phyloP scores from a whole-genome alignment of 768 basidiomycete species.

The Collybia mongolica region DNA sequence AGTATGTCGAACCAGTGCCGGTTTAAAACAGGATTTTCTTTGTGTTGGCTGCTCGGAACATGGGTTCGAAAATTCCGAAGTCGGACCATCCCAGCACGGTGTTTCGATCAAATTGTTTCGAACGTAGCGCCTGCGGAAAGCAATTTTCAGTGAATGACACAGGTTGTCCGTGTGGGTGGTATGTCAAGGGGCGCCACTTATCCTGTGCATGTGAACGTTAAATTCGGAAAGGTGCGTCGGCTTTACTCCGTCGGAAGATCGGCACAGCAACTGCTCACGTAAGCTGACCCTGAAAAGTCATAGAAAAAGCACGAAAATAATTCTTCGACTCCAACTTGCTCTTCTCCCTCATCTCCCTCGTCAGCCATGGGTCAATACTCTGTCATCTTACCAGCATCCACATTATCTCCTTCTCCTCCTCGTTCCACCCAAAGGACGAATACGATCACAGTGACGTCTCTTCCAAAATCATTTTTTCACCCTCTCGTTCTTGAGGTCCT shows the following conservation, averaged over 20 bases:
- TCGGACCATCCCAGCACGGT: too few species aligned
- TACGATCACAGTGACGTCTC: constrained; percentile 76
- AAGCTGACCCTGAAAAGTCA: constrained; percentile 6
- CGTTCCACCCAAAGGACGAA: constrained; percentile 54
- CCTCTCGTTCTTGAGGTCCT: constrained; percentile 66
- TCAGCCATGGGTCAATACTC: constrained; percentile 9
- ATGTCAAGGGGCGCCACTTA: too few species aligned
- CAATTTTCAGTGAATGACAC: too few species aligned
- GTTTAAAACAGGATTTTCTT: not conserved
- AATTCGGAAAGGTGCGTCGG: too few species aligned
- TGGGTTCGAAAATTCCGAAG: too few species aligned
- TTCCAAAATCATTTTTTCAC: constrained; percentile 79
- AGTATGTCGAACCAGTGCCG: too few species aligned
- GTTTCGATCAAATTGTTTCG: too few species aligned
- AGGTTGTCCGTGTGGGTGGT: too few species aligned
- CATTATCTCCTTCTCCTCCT: constrained; percentile 16
- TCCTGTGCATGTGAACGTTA: too few species aligned
- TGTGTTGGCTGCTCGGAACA: not conserved
- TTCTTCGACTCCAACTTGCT: not conserved
- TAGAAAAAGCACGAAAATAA: constrained; percentile 3
- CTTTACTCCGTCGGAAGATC: too few species aligned
- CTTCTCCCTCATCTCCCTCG: not conserved
- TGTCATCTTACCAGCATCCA: constrained; percentile 15
- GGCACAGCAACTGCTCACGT: constrained; percentile 7
- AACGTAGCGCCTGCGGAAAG: too few species aligned